phyloP scores from a whole-genome alignment of 2,329 filamentous ascomycete genomes.

The Davidsoniella australis region DNA sequence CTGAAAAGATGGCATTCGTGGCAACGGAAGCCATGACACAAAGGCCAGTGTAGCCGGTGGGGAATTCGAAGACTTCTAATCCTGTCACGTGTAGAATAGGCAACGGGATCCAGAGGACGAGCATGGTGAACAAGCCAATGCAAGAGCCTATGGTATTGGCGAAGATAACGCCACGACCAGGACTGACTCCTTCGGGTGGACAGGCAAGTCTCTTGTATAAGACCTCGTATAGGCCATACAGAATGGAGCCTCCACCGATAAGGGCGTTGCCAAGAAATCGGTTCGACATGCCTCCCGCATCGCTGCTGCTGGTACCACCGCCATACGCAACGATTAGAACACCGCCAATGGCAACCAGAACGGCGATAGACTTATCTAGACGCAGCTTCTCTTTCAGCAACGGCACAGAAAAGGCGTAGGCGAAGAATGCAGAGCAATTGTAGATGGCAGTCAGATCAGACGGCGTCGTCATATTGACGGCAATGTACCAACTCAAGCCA shows the following conservation, averaged over 20 bases:
- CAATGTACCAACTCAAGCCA: slow-evolving; percentile 87
- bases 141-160: slow-evolving; percentile 81
- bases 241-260: slow-evolving; percentile 75
- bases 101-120: slow-evolving; percentile 81
- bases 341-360: slow-evolving; percentile 70
- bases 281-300: slow-evolving; percentile 32
- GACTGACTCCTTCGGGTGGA: slow-evolving; percentile 71
- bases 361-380: slow-evolving; percentile 70
- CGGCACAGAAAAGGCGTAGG: slow-evolving; percentile 90
- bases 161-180: slow-evolving; percentile 86
- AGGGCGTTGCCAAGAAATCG: slow-evolving; percentile 74
- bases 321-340: slow-evolving; percentile 94
- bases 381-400: slow-evolving; percentile 72
- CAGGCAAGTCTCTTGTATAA: slow-evolving; percentile 88
- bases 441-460: slow-evolving; percentile 95
- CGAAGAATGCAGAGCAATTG: slow-evolving; percentile 98
- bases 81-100: slow-evolving; percentile 66
- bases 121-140: slow-evolving; percentile 72
- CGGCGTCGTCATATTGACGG: slow-evolving; percentile 81
- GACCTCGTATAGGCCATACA: slow-evolving; percentile 96
- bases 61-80: slow-evolving; percentile 69
- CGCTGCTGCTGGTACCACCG: slow-evolving; percentile 30
- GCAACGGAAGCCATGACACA: slow-evolving; percentile 67
- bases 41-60: slow-evolving; percentile 58
- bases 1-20: slow-evolving; percentile 82